Conservation (phyloP, 208 protist species). For the Trypanosoma brucei region DNA sequence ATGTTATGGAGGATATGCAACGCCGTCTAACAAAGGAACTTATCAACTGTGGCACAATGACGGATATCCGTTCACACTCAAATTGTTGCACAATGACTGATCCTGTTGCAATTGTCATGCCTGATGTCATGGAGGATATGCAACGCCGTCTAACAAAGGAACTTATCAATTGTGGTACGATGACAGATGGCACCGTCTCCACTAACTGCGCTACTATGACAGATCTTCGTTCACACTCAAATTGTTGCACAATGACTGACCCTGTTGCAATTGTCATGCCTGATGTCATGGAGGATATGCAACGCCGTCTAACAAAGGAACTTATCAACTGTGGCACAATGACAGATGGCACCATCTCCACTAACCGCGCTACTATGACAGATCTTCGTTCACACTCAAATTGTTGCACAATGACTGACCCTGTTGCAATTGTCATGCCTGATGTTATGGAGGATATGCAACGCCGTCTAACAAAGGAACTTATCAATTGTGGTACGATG, state of each 20-base stretch:
- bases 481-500: background rate
- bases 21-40: background rate
- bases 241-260: background rate
- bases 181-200: background rate
- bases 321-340: background rate
- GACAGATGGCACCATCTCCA: background rate
- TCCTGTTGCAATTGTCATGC: background rate
- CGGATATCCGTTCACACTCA: too few species aligned
- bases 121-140: background rate
- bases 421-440: background rate
- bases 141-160: background rate
- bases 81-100: background rate
- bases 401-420: constrained; percentile 1
- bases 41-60: too few species aligned
- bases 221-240: background rate
- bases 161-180: background rate
- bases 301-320: background rate
- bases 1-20: background rate
- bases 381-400: too few species aligned
- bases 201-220: background rate
- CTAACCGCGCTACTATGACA: background rate
- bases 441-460: background rate
- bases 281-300: background rate
- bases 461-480: background rate
- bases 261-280: background rate